Evolutionary conservation across 345 rosid genomes (phyloP).

Genomic region (Eucalyptus microcorys): DNA sequence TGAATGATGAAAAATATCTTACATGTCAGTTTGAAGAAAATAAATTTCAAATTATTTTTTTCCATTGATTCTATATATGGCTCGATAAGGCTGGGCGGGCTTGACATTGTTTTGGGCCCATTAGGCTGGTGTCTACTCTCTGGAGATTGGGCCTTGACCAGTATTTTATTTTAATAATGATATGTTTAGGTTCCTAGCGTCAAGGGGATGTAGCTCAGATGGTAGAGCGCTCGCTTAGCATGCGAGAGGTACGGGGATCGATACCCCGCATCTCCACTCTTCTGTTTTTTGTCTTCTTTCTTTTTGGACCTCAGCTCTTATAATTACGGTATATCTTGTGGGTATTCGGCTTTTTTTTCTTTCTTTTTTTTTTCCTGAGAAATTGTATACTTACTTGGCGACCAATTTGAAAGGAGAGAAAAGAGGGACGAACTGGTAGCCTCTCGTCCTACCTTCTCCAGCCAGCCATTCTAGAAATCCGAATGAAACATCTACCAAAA

Average conservation of each 20-base stretch:
- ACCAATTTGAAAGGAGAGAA: not conserved
- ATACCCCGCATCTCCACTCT: conserved; percentile 33
- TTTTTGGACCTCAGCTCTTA: not conserved
- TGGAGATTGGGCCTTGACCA: too few species aligned
- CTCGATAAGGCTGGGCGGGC: not conserved
- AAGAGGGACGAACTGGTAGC: not conserved
- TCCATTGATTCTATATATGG: not conserved
- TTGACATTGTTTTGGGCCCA: not conserved
- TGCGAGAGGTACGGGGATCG: conserved; percentile 56
- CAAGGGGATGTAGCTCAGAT: conserved; percentile 60
- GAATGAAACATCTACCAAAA: not conserved
- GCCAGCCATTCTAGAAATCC: not conserved
- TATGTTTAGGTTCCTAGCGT: not conserved
- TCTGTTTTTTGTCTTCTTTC: too few species aligned
- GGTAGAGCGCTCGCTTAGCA: conserved; percentile 71
- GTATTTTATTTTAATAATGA: accelerated
- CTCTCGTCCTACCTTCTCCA: not conserved
- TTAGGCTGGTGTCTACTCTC: not conserved
- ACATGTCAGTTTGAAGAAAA: too few species aligned
- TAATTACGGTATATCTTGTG: not conserved
- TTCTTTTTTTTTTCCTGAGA: not conserved
- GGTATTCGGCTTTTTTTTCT: not conserved
- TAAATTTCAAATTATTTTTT: too few species aligned
- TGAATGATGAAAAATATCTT: too few species aligned
- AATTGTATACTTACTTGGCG: not conserved